These are phyloP conservation scores for Selaginella tamariscina DNA, from an alignment of 75 land plant species.

Conservation along the genomic window DNA sequence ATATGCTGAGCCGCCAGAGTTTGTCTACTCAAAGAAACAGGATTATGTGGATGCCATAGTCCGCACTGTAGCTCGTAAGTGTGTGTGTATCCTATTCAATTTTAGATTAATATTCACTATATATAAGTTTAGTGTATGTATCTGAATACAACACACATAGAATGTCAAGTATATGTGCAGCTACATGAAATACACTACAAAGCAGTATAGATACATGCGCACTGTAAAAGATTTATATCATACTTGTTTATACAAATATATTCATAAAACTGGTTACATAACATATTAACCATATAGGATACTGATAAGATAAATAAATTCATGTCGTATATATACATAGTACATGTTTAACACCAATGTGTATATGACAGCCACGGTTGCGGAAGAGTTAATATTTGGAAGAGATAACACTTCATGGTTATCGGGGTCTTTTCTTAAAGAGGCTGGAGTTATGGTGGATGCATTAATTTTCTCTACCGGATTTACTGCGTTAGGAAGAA, in stretches of 20 bases:
- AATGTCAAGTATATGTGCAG: conserved; percentile 2
- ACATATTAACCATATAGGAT: not conserved
- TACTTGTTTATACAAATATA: not conserved
- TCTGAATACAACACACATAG: too few relatives aligned
- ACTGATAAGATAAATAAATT: not conserved
- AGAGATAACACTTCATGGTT: conserved; percentile 79
- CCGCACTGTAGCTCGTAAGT: conserved; percentile 95
- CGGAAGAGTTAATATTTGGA: conserved; percentile 97
- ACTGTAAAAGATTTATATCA: not conserved
- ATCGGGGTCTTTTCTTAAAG: conserved; percentile 59
- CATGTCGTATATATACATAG: not conserved
- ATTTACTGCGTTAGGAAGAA: conserved; percentile 85
- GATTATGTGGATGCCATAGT: conserved; percentile 71
- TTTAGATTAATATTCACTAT: too few relatives aligned
- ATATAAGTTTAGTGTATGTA: too few relatives aligned
- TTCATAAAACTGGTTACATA: not conserved
- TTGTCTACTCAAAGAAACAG: conserved; percentile 45
- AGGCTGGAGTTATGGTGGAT: conserved; percentile 65
- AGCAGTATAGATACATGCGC: too few relatives aligned
- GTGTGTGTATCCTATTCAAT: conserved; percentile 1
- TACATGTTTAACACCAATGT: not conserved
- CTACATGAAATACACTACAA: too few relatives aligned
- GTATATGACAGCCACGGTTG: conserved; percentile 53
- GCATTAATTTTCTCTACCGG: conserved; percentile 78
- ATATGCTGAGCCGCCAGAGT: conserved; percentile 40